Base-by-base conservation (phyloP, 345 rosid species). In the Rhodomyrtus tomentosa region DNA sequence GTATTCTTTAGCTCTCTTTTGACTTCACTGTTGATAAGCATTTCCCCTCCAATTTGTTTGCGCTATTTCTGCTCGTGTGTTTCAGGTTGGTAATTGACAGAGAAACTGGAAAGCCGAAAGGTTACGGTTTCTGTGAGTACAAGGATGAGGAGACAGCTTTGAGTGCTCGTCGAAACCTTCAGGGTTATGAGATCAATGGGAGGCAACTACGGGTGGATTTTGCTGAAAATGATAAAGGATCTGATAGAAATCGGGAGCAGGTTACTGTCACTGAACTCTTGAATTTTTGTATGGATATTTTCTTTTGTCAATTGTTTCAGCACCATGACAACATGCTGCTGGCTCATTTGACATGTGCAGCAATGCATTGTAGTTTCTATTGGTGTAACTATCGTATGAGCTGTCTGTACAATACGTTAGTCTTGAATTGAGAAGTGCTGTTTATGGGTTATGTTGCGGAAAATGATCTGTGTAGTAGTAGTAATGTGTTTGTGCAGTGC, bases 151-250 rank as follows among this genome's bases (percentile, higher is more conserved):
- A 97, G 87, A 97, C 99, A 2, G 99, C 99, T 7, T 84, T 95
- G 86, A 97, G 99, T 88, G 99, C 99, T 85, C 98, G 98, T 52
- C 98, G 99, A 86, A 97, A 97, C 91, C 99, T 97, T 73, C 98
- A 95, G 89, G 96, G 98, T 84, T 95, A 95, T 55, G 95, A 92
- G 88, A 95, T 97, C 84, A 95, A 97, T 90, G 99, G 99, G 22
- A 90, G 99, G 89, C 99, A 97, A 29, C 87, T 97, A 82, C 95
- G 99, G 85, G 99, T 97, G 85, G 99, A 95, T 95, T 97, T 97
- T 87, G 99, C 99, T 32, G 99, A 97, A 92, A 97, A 97, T 91
- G 99, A 97, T 88, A 97, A 95, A 91, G 95, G 95, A 68, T 87
- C 93, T 82, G 99, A 93, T 84, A 93, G 92, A 87, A 91, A 91